Evolutionary conservation across 2,329 filamentous ascomycete genomes (phyloP), one percentile per base, ranked within the genome.

Genomic region (Massarina eburnea): DNA sequence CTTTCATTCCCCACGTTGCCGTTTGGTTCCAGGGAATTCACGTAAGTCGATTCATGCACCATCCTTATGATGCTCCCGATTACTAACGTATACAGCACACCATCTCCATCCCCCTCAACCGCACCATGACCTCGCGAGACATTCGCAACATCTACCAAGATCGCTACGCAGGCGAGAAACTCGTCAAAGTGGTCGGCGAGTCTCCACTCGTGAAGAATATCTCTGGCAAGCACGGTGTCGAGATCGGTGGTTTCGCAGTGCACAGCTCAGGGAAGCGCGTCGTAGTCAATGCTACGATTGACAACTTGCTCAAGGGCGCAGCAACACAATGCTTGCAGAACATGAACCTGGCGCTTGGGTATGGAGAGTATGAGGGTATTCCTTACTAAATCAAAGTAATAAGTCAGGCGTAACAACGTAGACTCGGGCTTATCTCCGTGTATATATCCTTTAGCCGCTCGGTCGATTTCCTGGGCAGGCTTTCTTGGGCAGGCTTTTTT

Each of bases 1-100:
- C 85, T 5, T 99, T 99, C 68, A 87, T 94, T 46, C 94, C 94
- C 6, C 94, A 97, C 70, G 91, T 96, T 19, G 89, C 91, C n/a
- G 84, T 87, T 12, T 97, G 91, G 92, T 97, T 97, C 81, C 87
- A 95, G 66, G 92, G 92, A 54, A 97, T 97, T 59, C 85, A 89
- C 67, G 76, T 79, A 73, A 70, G 67, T 66, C 32, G 26, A 21
- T 29, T 21, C 34, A 19, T 20, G 7, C 24, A 21, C 9, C 17
- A 12, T 17, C 29, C 14, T 27, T 1, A 8, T 10, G 10, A 32
- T 33, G 40, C 44, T 34, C 47, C 48, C 49, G 40, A 14, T 21
- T 40, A 47, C 10, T 15, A 52, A 46, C n/a, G 15, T 15, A 24
- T 26, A 74, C 37, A 80, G 76, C 88, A 91, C 72, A 92, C 91